Base-by-base conservation (phyloP, 345 rosid genomes). In the Camelina sativa region DNA sequence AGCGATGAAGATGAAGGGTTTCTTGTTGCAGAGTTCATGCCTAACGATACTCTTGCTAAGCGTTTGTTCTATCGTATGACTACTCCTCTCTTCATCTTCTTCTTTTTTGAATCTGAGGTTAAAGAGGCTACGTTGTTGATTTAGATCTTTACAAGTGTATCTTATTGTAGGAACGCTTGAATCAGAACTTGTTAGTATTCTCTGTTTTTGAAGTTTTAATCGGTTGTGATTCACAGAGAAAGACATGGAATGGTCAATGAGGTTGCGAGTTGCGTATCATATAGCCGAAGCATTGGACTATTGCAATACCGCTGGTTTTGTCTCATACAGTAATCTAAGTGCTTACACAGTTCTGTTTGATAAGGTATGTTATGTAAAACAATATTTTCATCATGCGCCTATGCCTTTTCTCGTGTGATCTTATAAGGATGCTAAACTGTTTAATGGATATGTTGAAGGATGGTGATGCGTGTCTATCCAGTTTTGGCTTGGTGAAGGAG, bases 401-500 rank as follows among this genome's bases (percentile, higher is more conserved):
- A 16, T 47, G 20, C 20, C 51, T 51, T 17, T 47, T 34, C 41
- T 38, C 56, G 17, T 4, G 38, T 34, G 22, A 16, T 61, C 15
- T 60, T 13, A 44, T 16, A 8, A 16, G 11, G 25, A 50, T 50
- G 54, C 54, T 50, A 32, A 37, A 35, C 4, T 23, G 17, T 22
- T 30, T 17, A 22, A 50, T 68, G 69, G 38, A 68, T 61, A 3
- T 38, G 10, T 53, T 60, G 65, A 87, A 90, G 98, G 83, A 81
- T 80, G 95, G 91, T 40, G 96, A 92, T 80, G 90, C 95, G 20
- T 86, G 93, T 62, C 91, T 92, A 63, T 92, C 98, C 2, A 88
- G 95, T 83, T 92, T 90, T 63, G 96, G 98, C 59, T 83, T 92
- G 85, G 84, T 92, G 87, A 90, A 84, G 65, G 86, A 92, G 72